Evolutionary conservation across 257 asterid genomes (phyloP), one percentile per base, ranked within the genome.

Genomic region (Paraleonurus japonicus): DNA sequence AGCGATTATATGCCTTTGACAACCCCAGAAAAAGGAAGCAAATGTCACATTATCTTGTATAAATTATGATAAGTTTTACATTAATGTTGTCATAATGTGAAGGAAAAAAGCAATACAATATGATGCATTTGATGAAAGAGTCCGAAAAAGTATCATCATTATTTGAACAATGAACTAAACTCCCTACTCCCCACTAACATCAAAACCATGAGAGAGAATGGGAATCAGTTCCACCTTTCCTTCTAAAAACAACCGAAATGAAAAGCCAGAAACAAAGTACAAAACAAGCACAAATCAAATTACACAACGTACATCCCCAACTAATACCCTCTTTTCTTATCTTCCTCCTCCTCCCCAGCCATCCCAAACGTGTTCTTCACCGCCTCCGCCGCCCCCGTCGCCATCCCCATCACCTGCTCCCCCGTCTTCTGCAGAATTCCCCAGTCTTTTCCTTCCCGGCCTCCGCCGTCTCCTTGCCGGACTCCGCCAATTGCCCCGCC

Each of bases 361-460:
- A 83, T 70, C 3, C 90, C 88, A 5, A 83, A 78, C 0, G 88
- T 75, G 0, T 79, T 75, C 85, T 85, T 83, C 63, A 79, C 83
- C 3, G 86, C 90, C 0, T 81, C 86, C 4, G 85, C 75, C 10
- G 90, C 83, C 2, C 90, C 88, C 16, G 67, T 71, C 12, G 88
- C 88, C 85, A 85, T 81, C 8, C 83, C 87, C 81, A 71, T 90
- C 71, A 88, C 77, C 54, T 88, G 93, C 32, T 85, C 89, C 2
- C 96, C 97, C 0, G 97, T 87, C 61, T 83, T 73, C 62, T 83
- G 88, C 37, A 92, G 39, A 0, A 85, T 2, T 1, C 97, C 93
- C 99, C 99, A 0, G 90, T 83, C 75, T 85, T 80, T 71, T 94
- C 93, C 71, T 85, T 84, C 26, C 96, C 96, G 0, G 96, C 87